Evolutionary conservation across 345 rosid species (phyloP).

Genomic region (Eucalyptus caleyi): DNA sequence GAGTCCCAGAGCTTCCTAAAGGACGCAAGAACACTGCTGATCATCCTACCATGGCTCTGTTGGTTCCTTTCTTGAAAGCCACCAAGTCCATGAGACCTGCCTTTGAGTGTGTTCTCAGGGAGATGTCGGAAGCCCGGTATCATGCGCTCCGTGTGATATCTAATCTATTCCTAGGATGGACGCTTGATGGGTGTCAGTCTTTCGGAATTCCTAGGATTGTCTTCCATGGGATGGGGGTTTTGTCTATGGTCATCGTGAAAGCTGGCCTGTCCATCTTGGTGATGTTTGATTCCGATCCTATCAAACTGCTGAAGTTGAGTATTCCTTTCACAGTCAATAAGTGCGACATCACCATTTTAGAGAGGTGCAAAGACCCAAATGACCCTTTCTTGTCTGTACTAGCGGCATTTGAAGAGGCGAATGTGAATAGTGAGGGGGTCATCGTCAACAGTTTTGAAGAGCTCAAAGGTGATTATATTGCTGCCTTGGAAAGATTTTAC

Average conservation of each 20-base stretch:
- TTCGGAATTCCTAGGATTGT: slow-evolving; percentile 7
- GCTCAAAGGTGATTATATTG: slow-evolving; percentile 1
- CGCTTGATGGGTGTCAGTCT: neutral
- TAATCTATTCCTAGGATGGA: slow-evolving; percentile 5
- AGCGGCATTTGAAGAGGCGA: neutral
- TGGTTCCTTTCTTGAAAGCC: slow-evolving; percentile 1
- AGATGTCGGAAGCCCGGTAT: neutral
- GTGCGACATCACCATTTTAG: neutral
- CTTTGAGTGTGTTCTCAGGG: slow-evolving; percentile 1
- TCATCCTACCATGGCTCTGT: slow-evolving; percentile 1
- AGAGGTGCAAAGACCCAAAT: neutral
- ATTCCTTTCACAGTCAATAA: neutral
- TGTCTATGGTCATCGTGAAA: neutral
- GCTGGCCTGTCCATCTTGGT: neutral
- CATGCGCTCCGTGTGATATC: neutral
- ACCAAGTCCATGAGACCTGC: neutral
- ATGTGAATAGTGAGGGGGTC: slow-evolving; percentile 1
- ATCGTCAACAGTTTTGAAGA: slow-evolving; percentile 10
- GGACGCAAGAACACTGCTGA: slow-evolving; percentile 3
- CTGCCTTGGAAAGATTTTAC: neutral
- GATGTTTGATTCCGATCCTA: neutral
- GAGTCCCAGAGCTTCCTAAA: neutral
- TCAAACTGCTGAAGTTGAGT: neutral
- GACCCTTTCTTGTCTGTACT: neutral
- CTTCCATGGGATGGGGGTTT: slow-evolving; percentile 2